Evolutionary conservation across 208 protist species (phyloP), one percentile per base, ranked within the genome.

Genomic region (Phytomonas francai): DNA sequence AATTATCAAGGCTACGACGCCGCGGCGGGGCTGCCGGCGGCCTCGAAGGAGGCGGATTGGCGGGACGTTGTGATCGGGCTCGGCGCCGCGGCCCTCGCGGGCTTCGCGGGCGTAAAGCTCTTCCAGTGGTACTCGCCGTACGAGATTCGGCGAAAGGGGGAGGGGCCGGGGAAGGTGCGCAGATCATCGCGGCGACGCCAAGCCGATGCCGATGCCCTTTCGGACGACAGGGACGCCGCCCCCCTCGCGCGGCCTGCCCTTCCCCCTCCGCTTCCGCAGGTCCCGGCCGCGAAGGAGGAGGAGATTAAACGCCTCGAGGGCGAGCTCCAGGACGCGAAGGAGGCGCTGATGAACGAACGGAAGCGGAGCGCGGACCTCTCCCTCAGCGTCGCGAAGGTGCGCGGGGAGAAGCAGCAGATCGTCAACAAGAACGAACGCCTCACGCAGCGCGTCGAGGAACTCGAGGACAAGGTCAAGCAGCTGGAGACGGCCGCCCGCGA

Each of bases 31-130:
- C 72, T 62, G 54, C 76, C 62, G 28, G n/a, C n/a, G n/a, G n/a
- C n/a, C n/a, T n/a, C n/a, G n/a, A n/a, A n/a, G n/a, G n/a, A n/a
- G 67, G 69, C 67, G 76, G 84, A 92, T 71, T 94, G 89, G 87
- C 80, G 85, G 34, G 84, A 94, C 73, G 78, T 83, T 29, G 84
- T 94, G 36, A 94, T 94, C 72, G 86, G 74, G 29, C 60, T 74
- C 27, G 89, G 86, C 16, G 86, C 83, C 19, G 78, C 84, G 11
- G 72, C 81, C 28, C 57, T 91, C 34, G 68, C 74, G 31, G 77
- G 75, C 28, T 58, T 88, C 45, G 76, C 76, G 12, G 84, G 73
- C 6, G 78, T 80, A 56, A 92, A 89, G 63, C 73, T 86, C 58
- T 91, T 92, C 71, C 71, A 85, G 61, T 68, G 72, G 31, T 94